These are phyloP conservation scores for Myochromella boudieri DNA, from an alignment of 768 basidiomycete species.

Conservation along the genomic window DNA sequence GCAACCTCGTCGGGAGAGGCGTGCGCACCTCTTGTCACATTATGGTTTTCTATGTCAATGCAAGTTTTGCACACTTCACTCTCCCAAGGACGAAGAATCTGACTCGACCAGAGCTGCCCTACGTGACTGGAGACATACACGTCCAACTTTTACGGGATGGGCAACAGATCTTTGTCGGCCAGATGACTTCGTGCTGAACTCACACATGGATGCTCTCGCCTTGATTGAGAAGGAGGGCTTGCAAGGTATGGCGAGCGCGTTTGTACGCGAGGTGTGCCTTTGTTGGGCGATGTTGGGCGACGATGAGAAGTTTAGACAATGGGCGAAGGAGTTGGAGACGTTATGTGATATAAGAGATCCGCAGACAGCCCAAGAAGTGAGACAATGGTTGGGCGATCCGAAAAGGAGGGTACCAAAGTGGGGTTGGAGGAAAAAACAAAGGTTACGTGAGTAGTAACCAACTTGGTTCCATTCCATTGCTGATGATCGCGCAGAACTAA, in stretches of 20 bases:
- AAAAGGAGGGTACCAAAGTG: constrained; percentile 31
- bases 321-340: constrained; percentile 31
- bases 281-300: constrained; percentile 42
- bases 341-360: constrained; percentile 27
- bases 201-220: constrained; percentile 36
- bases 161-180: constrained; percentile 37
- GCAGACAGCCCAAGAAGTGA: constrained; percentile 25
- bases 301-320: constrained; percentile 30
- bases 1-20: constrained; percentile 32
- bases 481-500: constrained; percentile 6
- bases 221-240: constrained; percentile 42
- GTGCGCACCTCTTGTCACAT: constrained; percentile 31
- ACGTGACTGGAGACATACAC: constrained; percentile 16
- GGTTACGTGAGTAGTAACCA: constrained; percentile 27
- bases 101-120: constrained; percentile 11
- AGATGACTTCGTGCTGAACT: constrained; percentile 38
- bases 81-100: constrained; percentile 8
- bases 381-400: constrained; percentile 30
- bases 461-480: background rate
- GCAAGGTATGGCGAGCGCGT: constrained; percentile 37
- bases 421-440: constrained; percentile 42
- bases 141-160: constrained; percentile 37
- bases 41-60: constrained; percentile 45
- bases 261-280: constrained; percentile 42
- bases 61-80: constrained; percentile 30